phyloP scores from a whole-genome alignment of 2,329 filamentous ascomycete genomes.

The Scortechinia acanthostroma region DNA sequence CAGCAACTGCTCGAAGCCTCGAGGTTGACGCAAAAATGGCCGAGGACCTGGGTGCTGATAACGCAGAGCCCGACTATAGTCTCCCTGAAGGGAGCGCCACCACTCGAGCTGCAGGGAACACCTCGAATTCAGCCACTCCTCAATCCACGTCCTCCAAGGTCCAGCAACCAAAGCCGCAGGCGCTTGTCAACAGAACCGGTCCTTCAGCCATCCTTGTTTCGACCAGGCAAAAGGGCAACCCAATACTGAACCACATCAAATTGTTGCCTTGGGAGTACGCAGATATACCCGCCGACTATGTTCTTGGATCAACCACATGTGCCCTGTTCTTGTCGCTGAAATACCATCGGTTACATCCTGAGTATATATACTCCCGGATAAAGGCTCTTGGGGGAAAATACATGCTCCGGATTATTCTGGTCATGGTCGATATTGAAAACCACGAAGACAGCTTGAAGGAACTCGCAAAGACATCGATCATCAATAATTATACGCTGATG shows the following conservation, averaged over 20 bases:
- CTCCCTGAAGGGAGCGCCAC: neutral
- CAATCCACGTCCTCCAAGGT: constrained; percentile 24
- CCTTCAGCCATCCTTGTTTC: constrained; percentile 57
- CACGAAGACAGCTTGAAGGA: constrained; percentile 57
- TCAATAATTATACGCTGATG: constrained; percentile 60
- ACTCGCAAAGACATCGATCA: constrained; percentile 55
- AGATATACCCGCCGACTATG: constrained; percentile 60
- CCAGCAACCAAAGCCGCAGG: constrained; percentile 57
- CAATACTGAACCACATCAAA: constrained; percentile 52
- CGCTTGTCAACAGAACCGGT: constrained; percentile 41
- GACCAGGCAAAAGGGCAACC: constrained; percentile 59
- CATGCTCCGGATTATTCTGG: constrained; percentile 50
- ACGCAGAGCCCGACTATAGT: too few relatives aligned
- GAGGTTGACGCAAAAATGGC: too few relatives aligned
- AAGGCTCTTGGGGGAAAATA: constrained; percentile 54
- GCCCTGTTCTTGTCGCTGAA: constrained; percentile 59
- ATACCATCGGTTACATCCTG: constrained; percentile 61
- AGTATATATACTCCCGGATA: constrained; percentile 63
- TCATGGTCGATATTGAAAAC: constrained; percentile 60
- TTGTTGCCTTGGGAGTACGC: constrained; percentile 59
- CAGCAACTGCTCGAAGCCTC: too few relatives aligned
- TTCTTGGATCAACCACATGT: constrained; percentile 54
- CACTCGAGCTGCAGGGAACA: neutral
- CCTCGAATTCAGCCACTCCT: constrained; percentile 4
- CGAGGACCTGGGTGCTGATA: too few relatives aligned